Evolutionary conservation across 2,329 filamentous ascomycete species (phyloP).

Genomic region (Metarhizium robertsii): DNA sequence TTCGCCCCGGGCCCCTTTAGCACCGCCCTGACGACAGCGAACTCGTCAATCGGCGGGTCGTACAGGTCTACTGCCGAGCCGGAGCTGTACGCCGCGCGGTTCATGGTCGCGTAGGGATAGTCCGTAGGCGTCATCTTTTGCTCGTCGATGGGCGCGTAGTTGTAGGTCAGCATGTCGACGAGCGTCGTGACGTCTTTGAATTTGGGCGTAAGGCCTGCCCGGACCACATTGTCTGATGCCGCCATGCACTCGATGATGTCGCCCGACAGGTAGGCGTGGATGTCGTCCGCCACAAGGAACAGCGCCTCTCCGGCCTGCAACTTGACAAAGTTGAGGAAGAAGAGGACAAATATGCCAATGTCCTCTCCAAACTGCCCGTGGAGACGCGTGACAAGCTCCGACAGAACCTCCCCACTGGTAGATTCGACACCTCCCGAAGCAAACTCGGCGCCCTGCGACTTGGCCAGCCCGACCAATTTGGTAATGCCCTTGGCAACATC

Average conservation of each 20-base stretch:
- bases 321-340: conserved; percentile 94
- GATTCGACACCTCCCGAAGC: conserved; percentile 62
- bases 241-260: conserved; percentile 99
- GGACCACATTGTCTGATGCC: conserved; percentile 95
- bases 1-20: conserved; percentile 66
- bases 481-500: conserved; percentile 46
- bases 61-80: conserved; percentile 68
- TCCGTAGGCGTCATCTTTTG: conserved; percentile 85
- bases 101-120: conserved; percentile 78
- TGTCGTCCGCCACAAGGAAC: conserved; percentile 93
- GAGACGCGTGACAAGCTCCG: conserved; percentile 67
- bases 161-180: conserved; percentile 88
- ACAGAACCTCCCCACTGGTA: conserved; percentile 59
- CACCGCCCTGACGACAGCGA: conserved; percentile 75
- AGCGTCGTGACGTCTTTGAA: conserved; percentile 93
- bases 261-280: conserved; percentile 86
- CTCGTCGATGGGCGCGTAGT: conserved; percentile 85
- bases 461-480: conserved; percentile 61
- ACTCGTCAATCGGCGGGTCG: conserved; percentile 94
- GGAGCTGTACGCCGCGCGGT: conserved; percentile 72
- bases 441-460: conserved; percentile 61
- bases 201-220: conserved; percentile 94
- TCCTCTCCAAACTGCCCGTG: conserved; percentile 81
- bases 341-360: conserved; percentile 88
- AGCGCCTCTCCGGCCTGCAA: conserved; percentile 85